Percentiles rank a stretch among this genome's conserved stretches.
These are phyloP conservation scores for Cyamopsis tetragonoloba DNA, from an alignment of 306 rosid genomes.

Conservation along the genomic window DNA sequence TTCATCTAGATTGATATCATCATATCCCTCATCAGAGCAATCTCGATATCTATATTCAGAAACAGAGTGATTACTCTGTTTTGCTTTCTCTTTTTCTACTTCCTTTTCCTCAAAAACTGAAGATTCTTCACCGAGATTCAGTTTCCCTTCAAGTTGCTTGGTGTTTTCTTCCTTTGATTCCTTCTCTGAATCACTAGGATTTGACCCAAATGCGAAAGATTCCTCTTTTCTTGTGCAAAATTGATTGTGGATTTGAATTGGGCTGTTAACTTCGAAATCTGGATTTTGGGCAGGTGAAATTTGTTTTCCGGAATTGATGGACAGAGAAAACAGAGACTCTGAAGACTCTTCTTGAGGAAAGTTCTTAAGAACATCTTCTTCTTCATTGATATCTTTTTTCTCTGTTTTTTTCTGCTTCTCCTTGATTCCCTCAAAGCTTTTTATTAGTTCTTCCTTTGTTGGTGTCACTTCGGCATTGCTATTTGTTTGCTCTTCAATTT, in stretches of 20 bases:
- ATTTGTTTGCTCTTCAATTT: constrained; percentile 29
- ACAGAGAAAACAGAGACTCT: constrained; percentile 45
- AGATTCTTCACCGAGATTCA: constrained; percentile 24
- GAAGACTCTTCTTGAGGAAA: constrained; percentile 31
- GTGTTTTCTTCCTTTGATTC: not conserved
- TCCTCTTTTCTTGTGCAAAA: not conserved
- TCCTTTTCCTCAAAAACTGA: constrained; percentile 17
- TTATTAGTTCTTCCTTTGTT: constrained; percentile 16
- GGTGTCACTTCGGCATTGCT: constrained; percentile 13
- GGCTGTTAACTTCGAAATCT: constrained; percentile 51
- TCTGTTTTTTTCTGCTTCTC: constrained; percentile 25
- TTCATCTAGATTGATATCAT: not conserved
- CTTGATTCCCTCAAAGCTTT: constrained; percentile 18
- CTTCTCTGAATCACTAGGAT: not conserved
- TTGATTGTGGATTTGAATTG: constrained; percentile 15
- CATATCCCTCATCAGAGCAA: constrained; percentile 26
- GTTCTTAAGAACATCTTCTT: not conserved
- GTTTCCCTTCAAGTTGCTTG: constrained; percentile 26
- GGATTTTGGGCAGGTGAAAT: constrained; percentile 5
- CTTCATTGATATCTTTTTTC: constrained; percentile 6
- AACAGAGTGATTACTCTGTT: not conserved
- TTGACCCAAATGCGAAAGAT: not conserved
- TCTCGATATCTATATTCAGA: constrained; percentile 21
- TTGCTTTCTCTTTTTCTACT: constrained; percentile 19
- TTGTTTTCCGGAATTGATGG: constrained; percentile 33